Percentiles rank a stretch among this genome's conserved stretches.
These are phyloP conservation scores for Cercophora newfieldiana DNA, from an alignment of 495 filamentous ascomycete genomes.

Conservation along the genomic window DNA sequence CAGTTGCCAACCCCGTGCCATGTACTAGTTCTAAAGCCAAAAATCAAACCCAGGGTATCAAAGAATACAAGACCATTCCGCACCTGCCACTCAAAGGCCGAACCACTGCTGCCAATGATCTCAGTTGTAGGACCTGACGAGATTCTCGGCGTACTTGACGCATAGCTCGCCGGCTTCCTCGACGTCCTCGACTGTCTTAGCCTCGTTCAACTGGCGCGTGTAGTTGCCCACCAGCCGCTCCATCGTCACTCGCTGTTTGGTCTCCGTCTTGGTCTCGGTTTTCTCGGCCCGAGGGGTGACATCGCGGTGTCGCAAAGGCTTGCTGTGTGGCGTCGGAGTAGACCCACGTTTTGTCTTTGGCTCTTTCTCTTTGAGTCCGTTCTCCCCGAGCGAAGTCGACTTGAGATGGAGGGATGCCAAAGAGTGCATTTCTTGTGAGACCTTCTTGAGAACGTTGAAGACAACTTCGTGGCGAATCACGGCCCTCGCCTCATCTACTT, in stretches of 20 bases:
- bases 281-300: neutral
- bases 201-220: conserved; percentile 23
- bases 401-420: neutral
- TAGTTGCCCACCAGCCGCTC: conserved; percentile 22
- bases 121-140: conserved; percentile 24
- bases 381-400: neutral
- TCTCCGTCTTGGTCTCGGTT: neutral
- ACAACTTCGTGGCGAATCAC: conserved; percentile 23
- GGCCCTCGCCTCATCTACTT: conserved; percentile 18
- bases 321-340: neutral
- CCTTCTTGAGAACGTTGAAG: conserved; percentile 25
- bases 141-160: conserved; percentile 28
- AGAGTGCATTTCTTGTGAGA: conserved; percentile 13
- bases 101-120: neutral
- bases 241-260: conserved; percentile 19
- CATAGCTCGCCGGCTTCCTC: conserved; percentile 19
- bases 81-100: neutral
- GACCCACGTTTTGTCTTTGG: neutral
- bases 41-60: no score
- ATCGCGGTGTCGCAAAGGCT: neutral
- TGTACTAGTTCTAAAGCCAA: no score
- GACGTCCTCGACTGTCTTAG: conserved; percentile 18
- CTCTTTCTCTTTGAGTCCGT: neutral
- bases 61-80: no score
- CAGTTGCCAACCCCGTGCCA: no score